A percentile compares a stretch with the other conserved stretches of the same genome.
phyloP scores from a whole-genome alignment of 2,329 filamentous ascomycete species.

The Apiospora arundinis region DNA sequence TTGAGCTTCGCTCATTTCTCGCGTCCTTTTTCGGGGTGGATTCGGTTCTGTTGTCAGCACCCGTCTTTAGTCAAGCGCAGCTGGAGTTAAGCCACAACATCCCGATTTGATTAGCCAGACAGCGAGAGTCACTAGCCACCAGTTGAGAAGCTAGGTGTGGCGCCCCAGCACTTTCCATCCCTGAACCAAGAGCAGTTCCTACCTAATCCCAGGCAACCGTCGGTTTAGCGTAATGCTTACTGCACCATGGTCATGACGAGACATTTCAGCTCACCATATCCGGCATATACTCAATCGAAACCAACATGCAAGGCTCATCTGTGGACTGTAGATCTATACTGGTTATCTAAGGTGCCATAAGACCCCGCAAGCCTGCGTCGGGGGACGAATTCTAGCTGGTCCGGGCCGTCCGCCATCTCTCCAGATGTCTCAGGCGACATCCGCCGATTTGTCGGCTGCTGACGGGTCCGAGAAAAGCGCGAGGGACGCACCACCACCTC shows the following conservation, averaged over 20 bases:
- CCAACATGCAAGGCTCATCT: background rate
- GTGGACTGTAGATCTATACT: background rate
- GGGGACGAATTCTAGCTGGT: background rate
- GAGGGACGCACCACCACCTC: constrained; percentile 21
- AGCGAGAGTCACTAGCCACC: background rate
- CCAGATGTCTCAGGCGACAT: background rate
- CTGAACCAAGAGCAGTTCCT: too few species aligned
- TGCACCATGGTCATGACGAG: background rate
- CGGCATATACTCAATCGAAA: background rate
- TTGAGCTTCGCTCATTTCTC: background rate
- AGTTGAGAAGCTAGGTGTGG: background rate
- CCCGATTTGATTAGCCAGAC: background rate
- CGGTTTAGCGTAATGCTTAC: background rate
- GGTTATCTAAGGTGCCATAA: background rate
- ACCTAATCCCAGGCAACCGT: background rate
- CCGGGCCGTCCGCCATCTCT: background rate
- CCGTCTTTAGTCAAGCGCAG: background rate
- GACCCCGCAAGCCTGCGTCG: too few species aligned
- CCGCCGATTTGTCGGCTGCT: constrained; percentile 18
- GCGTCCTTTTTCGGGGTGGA: constrained; percentile 5
- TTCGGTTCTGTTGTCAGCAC: background rate
- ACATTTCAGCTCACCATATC: background rate
- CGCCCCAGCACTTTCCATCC: background rate
- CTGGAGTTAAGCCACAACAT: background rate
- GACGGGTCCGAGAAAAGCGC: constrained; percentile 32